These are phyloP conservation scores for Helianthus tuberosus DNA, from an alignment of 129 eudicot species.

Conservation along the genomic window DNA sequence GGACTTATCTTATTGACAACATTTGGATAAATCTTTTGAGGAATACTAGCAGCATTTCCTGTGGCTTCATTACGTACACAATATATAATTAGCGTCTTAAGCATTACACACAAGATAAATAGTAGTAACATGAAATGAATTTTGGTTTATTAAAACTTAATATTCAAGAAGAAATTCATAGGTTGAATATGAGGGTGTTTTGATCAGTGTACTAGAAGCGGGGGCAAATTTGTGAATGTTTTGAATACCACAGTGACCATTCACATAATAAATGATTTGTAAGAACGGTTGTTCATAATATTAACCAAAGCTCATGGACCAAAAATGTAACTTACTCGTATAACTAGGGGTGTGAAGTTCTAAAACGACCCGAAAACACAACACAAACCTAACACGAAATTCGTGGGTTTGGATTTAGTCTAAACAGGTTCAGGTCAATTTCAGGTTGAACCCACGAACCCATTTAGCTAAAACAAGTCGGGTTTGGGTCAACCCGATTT, in stretches of 20 bases:
- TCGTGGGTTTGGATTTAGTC: no score
- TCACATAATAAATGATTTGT: neutral
- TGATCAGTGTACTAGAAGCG: neutral
- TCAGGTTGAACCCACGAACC: no score
- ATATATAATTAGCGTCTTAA: conserved; percentile 10
- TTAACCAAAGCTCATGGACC: neutral
- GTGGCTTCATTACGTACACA: conserved; percentile 56
- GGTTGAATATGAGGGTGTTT: neutral
- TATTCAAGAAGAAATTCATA: neutral
- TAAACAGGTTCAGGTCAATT: no score
- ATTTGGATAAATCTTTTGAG: conserved; percentile 57
- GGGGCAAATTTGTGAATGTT: neutral
- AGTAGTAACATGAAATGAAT: neutral
- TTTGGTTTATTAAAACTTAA: neutral
- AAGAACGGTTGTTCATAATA: neutral
- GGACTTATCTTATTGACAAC: conserved; percentile 54
- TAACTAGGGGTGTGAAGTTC: neutral
- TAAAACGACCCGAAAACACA: no score
- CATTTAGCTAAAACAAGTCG: no score
- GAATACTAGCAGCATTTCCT: conserved; percentile 58
- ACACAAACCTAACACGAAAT: no score
- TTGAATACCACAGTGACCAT: neutral
- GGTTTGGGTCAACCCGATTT: no score
- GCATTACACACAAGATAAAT: neutral
- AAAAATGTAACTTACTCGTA: neutral